Percentiles rank a stretch among this genome's conserved stretches.
Conservation (phyloP, 805 yeast genomes). For the Metschnikowia hibisci region DNA sequence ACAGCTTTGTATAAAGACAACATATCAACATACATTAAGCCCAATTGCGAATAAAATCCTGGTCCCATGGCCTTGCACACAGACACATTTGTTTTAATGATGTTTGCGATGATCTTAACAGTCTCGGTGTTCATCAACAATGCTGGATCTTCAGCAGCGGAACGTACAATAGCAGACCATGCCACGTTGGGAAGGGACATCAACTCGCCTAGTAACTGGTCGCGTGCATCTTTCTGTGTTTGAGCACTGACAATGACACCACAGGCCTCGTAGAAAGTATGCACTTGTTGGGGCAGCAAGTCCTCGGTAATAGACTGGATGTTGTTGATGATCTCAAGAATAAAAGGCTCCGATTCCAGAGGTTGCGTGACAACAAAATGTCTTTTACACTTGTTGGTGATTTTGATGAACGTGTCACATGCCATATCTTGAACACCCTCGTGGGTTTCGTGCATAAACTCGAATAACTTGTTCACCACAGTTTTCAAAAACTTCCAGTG, state of each 20-base stretch:
- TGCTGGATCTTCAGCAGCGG: constrained; percentile 79
- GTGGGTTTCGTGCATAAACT: constrained; percentile 99
- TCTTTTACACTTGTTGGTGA: constrained; percentile 89
- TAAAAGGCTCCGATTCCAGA: constrained; percentile 84
- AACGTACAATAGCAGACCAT: constrained; percentile 85
- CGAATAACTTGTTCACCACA: constrained; percentile 91
- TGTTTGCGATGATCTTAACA: constrained; percentile 88
- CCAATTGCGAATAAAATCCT: constrained; percentile 83
- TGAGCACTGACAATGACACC: constrained; percentile 91
- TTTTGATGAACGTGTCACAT: constrained; percentile 96
- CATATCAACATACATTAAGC: constrained; percentile 83
- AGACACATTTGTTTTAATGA: constrained; percentile 91
- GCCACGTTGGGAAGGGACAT: constrained; percentile 94
- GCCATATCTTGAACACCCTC: constrained; percentile 99
- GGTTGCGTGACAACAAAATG: constrained; percentile 88
- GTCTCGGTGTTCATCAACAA: constrained; percentile 75
- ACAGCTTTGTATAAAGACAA: constrained; percentile 85
- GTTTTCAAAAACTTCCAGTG: constrained; percentile 98
- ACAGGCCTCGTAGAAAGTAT: constrained; percentile 96
- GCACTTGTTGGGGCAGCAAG: constrained; percentile 95
- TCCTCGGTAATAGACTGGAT: constrained; percentile 87
- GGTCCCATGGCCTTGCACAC: constrained; percentile 95
- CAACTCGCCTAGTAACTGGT: constrained; percentile 65
- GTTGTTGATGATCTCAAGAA: constrained; percentile 80
- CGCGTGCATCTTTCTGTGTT: constrained; percentile 62